Base-by-base conservation (phyloP, 495 filamentous ascomycete genomes). In the Penicillium arizonense region DNA sequence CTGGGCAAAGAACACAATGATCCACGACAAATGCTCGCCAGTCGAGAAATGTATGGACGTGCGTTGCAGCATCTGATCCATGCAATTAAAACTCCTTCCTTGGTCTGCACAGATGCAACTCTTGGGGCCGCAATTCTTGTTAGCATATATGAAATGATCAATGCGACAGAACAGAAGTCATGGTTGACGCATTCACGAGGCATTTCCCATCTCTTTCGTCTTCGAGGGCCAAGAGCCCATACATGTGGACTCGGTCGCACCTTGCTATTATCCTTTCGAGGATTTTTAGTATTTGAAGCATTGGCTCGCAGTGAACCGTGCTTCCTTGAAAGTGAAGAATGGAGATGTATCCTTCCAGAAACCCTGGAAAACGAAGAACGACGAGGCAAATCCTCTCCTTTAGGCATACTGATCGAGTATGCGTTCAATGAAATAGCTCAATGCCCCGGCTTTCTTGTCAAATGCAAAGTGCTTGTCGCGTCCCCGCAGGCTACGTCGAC, bases 161-260 rank as follows among this genome's bases (percentile, higher is more conserved):
- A 62, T 37, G 54, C 54, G 1, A 64, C 68, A 2, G 57, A 47
- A 5, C 40, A 56, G 10, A 44, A 61, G 14, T 62, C 65, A 1
- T 75, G 70, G 67, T 50, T 75, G 14, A 52, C 62, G 11, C 72
- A 75, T 50, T 64, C 73, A 3, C 61, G 67, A 3, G 73, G 72
- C 16, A 64, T 71, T 8, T 58, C 47, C 5, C 44, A 52, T 30
- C 57, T 74, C 12, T 59, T 72, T 18, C 51, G 48, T 3, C 43
- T 64, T 10, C 69, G 73, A 1, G 70, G 72, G 0, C 52, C 67
- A 2, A 47, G 53, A 21, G 55, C 59, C 1, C 64, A 72, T 41
- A 49, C 37, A 13, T 40, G 21, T 4, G 72, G 69, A 5, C 61
- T 71, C 38, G 65, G 64, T 5, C 56, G 56, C 16, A 57, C 59